Percentiles rank a stretch among this genome's conserved stretches.
Conservation (phyloP, 306 rosid species). For the Prunus salicina region DNA sequence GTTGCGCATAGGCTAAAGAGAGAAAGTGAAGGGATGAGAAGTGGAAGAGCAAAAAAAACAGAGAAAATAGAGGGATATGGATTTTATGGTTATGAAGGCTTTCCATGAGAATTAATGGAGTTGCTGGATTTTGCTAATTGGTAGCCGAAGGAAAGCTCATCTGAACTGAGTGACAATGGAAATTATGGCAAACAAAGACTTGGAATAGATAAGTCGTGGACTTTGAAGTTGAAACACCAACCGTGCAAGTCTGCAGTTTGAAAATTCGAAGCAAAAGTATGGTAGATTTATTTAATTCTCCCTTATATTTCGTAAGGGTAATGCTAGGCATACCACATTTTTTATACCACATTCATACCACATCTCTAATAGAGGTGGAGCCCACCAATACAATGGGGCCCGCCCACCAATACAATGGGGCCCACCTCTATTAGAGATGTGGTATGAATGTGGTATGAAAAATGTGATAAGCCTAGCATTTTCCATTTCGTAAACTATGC, state of each 20-base stretch:
- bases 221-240: background rate
- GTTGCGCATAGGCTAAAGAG: constrained; percentile 14
- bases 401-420: too few relatives aligned
- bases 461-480: too few relatives aligned
- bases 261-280: background rate
- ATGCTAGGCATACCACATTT: too few relatives aligned
- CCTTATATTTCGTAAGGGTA: background rate
- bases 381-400: too few relatives aligned
- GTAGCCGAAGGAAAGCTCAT: background rate
- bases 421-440: too few relatives aligned
- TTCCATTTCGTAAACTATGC: background rate
- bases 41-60: constrained; percentile 6
- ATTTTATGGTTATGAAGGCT: background rate
- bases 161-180: background rate
- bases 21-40: constrained; percentile 26
- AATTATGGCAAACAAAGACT: background rate
- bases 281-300: background rate
- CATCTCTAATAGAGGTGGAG: too few relatives aligned
- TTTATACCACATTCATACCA: too few relatives aligned
- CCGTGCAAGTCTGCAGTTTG: background rate
- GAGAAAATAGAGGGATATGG: background rate
- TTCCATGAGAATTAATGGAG: constrained; percentile 14
- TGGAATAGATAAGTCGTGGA: background rate
- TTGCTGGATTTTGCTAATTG: background rate
- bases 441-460: too few relatives aligned